Evolutionary conservation across 2,329 filamentous ascomycete genomes (phyloP), one percentile per base, ranked within the genome.

Genomic region (Talaromyces piceae): DNA sequence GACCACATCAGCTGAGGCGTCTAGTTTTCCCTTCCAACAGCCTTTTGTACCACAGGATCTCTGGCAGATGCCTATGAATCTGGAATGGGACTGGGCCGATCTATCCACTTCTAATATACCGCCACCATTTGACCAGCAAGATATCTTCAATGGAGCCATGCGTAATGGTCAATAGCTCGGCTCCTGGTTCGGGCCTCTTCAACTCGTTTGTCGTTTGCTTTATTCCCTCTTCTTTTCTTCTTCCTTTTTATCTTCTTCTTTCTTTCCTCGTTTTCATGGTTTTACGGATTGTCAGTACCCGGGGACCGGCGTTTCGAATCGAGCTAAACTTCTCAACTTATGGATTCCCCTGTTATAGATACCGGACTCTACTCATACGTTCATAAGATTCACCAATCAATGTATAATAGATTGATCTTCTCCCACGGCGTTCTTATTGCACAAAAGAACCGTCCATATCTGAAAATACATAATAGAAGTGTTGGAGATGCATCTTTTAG

Each of bases 21-120:
- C 45, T 9, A 43, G 30, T 41, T 43, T 50, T 7, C 26, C 48
- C 43, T 51, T 47, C 27, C 86, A 91, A 61, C 87, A 94, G 58
- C 91, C 91, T 0, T 86, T 95, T 61, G 82, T 97, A 20, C 91
- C 93, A 4, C 89, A 91, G 61, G 93, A 97, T 69, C 71, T 97
- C 23, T 98, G 93, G 83, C 87, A 91, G 67, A 84, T 97, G 81
- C 91, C 91, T 1, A 95, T 95, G 84, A 94, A 88, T 2, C 78
- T 97, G 20, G 91, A 97, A 65, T 96, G 91, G 90, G 89, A 86
- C 58, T 87, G 83, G 84, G 80, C 72, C 3, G 73, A 75, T 51
- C 68, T 72, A 63, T 68, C 68, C 12, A 62, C 41, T 20, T 41
- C 62, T 16, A 67, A 64, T 50, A 65, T 69, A 39, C 66, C 67